These are phyloP conservation scores for Astrothelium macrocarpum DNA, from an alignment of 495 filamentous ascomycete species.

Conservation along the genomic window DNA sequence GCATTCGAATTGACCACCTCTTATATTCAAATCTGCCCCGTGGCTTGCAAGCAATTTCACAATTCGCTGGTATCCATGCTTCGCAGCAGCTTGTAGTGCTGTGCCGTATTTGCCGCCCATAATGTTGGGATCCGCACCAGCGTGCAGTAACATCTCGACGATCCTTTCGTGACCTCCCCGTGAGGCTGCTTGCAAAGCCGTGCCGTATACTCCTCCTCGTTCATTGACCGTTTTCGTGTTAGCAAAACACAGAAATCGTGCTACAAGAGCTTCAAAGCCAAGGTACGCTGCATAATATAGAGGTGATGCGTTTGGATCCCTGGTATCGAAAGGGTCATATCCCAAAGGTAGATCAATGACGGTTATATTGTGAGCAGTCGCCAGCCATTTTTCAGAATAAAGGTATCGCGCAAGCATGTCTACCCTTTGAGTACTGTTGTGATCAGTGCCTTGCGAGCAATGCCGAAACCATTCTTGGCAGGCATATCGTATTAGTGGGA, in stretches of 20 bases:
- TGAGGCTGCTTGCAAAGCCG: constrained; percentile 13
- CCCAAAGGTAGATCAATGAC: constrained; percentile 12
- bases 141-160: constrained; percentile 8
- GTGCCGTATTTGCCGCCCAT: constrained; percentile 3
- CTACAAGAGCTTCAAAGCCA: constrained; percentile 10
- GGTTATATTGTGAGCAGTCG: constrained; percentile 9
- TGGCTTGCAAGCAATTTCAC: constrained; percentile 12
- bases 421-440: not conserved
- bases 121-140: constrained; percentile 11
- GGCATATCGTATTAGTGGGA: constrained; percentile 17
- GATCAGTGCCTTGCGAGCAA: not conserved
- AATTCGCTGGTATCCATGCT: not conserved
- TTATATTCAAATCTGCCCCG: constrained; percentile 11
- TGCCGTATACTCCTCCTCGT: constrained; percentile 12
- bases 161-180: constrained; percentile 7
- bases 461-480: constrained; percentile 13
- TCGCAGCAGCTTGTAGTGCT: constrained; percentile 9
- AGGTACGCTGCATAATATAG: constrained; percentile 20
- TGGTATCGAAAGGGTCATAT: not conserved
- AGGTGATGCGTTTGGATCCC: constrained; percentile 4
- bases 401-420: constrained; percentile 6
- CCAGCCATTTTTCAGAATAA: constrained; percentile 1
- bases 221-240: constrained; percentile 20
- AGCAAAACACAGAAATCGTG: constrained; percentile 5
- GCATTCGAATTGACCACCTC: constrained; percentile 2